Percentiles rank a stretch among this genome's conserved stretches.
Conservation (phyloP, 2,329 filamentous ascomycete species). For the Macrophomina phaseolina region DNA sequence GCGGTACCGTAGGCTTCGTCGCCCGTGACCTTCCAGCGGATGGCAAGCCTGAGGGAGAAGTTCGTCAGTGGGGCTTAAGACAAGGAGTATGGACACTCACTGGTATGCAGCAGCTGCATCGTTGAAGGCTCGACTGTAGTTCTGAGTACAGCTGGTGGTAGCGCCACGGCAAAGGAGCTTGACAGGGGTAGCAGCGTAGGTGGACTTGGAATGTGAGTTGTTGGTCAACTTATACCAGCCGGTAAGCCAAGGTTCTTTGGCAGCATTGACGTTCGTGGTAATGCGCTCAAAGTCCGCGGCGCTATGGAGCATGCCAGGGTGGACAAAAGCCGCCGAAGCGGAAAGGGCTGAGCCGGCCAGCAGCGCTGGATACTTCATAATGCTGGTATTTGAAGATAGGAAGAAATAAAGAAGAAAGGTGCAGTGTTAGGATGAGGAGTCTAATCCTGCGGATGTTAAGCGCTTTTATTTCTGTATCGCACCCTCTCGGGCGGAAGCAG, state of each 20-base stretch:
- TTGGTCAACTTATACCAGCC: slow-evolving; percentile 43
- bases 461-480: neutral
- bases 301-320: slow-evolving; percentile 47
- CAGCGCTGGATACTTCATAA: slow-evolving; percentile 6
- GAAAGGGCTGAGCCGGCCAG: slow-evolving; percentile 16
- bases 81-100: neutral
- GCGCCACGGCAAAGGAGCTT: slow-evolving; percentile 46
- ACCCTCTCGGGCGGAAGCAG: neutral
- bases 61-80: neutral
- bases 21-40: slow-evolving; percentile 51
- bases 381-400: neutral
- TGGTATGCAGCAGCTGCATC: slow-evolving; percentile 48
- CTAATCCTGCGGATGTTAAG: neutral
- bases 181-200: slow-evolving; percentile 38
- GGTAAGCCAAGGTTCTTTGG: slow-evolving; percentile 44
- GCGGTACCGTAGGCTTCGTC: slow-evolving; percentile 46
- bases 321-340: slow-evolving; percentile 32
- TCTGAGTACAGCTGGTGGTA: slow-evolving; percentile 35
- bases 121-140: slow-evolving; percentile 42
- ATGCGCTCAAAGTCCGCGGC: slow-evolving; percentile 49
- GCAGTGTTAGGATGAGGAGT: neutral
- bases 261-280: slow-evolving; percentile 42
- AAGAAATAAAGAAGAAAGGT: neutral
- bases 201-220: slow-evolving; percentile 36
- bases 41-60: slow-evolving; percentile 35